A percentile compares a stretch with the other conserved stretches of the same genome.
These are phyloP conservation scores for Boehmeria nivea DNA, from an alignment of 306 rosid species.

Conservation along the genomic window DNA sequence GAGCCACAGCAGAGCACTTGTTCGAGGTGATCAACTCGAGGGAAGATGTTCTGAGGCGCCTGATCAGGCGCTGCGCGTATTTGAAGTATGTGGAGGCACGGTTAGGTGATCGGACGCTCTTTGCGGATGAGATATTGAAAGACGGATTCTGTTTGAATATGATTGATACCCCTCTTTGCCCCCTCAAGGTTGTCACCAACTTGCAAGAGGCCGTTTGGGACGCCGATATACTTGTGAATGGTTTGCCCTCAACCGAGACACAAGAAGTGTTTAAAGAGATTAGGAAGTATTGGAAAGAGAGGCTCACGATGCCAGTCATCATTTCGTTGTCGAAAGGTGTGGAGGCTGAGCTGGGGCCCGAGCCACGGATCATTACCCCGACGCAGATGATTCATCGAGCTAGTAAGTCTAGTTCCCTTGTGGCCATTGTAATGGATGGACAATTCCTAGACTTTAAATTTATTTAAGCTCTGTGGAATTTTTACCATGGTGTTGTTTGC, in stretches of 20 bases:
- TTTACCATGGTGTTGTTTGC: conserved; percentile 23
- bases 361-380: conserved; percentile 81
- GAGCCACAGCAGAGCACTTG: conserved; percentile 73
- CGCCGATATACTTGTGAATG: conserved; percentile 88
- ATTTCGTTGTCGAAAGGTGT: conserved; percentile 92
- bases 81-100: conserved; percentile 90
- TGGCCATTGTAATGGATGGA: not conserved
- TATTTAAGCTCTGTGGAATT: not conserved
- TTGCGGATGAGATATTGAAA: conserved; percentile 89
- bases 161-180: conserved; percentile 90
- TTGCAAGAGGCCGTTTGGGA: conserved; percentile 99
- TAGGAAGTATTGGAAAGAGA: conserved; percentile 86
- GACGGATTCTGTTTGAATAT: conserved; percentile 93
- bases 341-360: conserved; percentile 76
- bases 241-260: conserved; percentile 88
- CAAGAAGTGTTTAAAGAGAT: conserved; percentile 67
- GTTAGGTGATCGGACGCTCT: conserved; percentile 70
- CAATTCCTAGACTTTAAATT: not conserved
- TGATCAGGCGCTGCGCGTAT: conserved; percentile 86
- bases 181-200: conserved; percentile 89
- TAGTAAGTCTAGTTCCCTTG: conserved; percentile 45
- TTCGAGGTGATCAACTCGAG: conserved; percentile 90
- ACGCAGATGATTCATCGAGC: conserved; percentile 82
- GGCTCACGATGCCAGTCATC: conserved; percentile 64
- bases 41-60: conserved; percentile 88